phyloP scores from a whole-genome alignment of 108 stramenopile species.

The Fistulifera pelliculosa region DNA sequence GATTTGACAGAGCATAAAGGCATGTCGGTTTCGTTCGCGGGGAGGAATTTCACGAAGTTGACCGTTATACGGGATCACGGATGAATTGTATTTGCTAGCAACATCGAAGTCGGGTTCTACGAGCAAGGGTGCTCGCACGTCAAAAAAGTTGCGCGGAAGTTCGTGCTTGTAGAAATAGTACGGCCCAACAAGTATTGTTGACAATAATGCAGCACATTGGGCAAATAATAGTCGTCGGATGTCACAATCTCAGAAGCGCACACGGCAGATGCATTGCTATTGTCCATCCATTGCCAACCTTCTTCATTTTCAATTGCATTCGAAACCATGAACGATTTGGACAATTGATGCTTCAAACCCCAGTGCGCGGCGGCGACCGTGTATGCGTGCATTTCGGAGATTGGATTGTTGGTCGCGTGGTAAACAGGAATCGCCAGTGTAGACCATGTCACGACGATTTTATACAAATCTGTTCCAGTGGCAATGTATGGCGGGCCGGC shows the following conservation, averaged over 20 bases:
- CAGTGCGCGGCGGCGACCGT: conserved; percentile 75
- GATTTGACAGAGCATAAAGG: conserved; percentile 63
- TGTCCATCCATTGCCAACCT: conserved; percentile 56
- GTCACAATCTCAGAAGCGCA: conserved; percentile 57
- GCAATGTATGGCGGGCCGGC: conserved; percentile 78
- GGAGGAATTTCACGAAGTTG: background rate
- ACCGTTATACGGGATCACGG: conserved; percentile 23
- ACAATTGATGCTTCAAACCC: conserved; percentile 49
- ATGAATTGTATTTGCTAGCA: conserved; percentile 35
- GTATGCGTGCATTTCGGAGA: conserved; percentile 93
- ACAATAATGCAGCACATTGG: conserved; percentile 52
- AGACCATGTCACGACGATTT: conserved; percentile 51
- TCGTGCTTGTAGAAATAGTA: conserved; percentile 52
- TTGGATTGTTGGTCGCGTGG: conserved; percentile 45
- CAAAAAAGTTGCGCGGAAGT: conserved; percentile 49
- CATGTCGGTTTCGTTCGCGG: conserved; percentile 28
- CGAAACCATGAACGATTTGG: conserved; percentile 64
- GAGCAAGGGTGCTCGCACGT: conserved; percentile 56
- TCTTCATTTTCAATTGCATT: conserved; percentile 37
- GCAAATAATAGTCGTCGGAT: conserved; percentile 4
- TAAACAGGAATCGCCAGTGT: conserved; percentile 62
- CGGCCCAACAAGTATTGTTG: conserved; percentile 35
- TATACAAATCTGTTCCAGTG: conserved; percentile 60
- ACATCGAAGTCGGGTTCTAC: conserved; percentile 52
- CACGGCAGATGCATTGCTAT: conserved; percentile 23